phyloP scores from a whole-genome alignment of 2,329 filamentous ascomycete genomes.

The Trichoderma gracile region DNA sequence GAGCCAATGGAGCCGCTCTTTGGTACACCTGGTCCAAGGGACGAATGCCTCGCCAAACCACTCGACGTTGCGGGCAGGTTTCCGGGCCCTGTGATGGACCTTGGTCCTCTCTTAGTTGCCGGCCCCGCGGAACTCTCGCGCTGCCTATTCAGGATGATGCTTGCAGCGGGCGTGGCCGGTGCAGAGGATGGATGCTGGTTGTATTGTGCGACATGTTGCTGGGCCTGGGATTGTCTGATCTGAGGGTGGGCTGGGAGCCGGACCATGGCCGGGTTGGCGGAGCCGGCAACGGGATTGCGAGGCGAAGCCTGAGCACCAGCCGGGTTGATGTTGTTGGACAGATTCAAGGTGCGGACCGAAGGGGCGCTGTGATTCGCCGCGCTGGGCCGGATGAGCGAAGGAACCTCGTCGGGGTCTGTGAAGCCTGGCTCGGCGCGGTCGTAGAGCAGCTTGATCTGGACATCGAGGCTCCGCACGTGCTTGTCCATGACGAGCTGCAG shows the following conservation, averaged over 20 bases:
- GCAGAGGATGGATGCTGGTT: slow-evolving; percentile 53
- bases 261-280: slow-evolving; percentile 45
- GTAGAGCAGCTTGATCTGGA: slow-evolving; percentile 62
- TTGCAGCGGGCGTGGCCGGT: slow-evolving; percentile 61
- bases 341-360: slow-evolving; percentile 46
- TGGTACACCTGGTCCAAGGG: slow-evolving; percentile 62
- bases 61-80: slow-evolving; percentile 55
- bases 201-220: slow-evolving; percentile 38
- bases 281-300: slow-evolving; percentile 34
- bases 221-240: slow-evolving; percentile 52
- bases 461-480: slow-evolving; percentile 62
- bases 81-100: slow-evolving; percentile 50
- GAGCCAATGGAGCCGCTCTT: slow-evolving; percentile 44
- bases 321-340: slow-evolving; percentile 41
- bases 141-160: slow-evolving; percentile 60
- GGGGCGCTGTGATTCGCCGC: slow-evolving; percentile 52
- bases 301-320: slow-evolving; percentile 33
- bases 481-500: slow-evolving; percentile 61
- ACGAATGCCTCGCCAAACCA: slow-evolving; percentile 62
- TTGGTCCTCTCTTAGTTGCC: slow-evolving; percentile 55
- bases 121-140: slow-evolving; percentile 62
- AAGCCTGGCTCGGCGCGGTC: slow-evolving; percentile 64
- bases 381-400: slow-evolving; percentile 61
- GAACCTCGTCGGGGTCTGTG: slow-evolving; percentile 62
- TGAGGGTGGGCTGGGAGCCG: slow-evolving; percentile 49